Base-by-base conservation (phyloP, 345 rosid genomes). In the Syzygium aromaticum region DNA sequence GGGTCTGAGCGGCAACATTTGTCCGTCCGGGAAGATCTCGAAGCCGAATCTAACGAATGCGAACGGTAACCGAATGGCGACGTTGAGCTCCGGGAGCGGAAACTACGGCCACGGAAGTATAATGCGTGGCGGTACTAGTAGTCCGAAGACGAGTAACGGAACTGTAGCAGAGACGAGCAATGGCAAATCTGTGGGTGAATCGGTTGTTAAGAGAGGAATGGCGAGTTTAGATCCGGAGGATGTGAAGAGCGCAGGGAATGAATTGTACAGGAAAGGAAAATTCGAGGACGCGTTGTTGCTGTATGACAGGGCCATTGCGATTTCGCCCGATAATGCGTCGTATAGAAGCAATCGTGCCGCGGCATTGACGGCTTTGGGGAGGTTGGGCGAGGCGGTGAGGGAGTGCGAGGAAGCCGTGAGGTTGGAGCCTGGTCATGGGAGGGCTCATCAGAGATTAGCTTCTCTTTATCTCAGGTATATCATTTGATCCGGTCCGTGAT, bases 81-180 rank as follows among this genome's bases (percentile, higher is more conserved):
- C 93, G 54, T 90, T 97, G 84, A 95, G 97, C 30, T 92, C 93
- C 9, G 96, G 99, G 12, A 93, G 95, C 5, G 99, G 97, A 21
- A 93, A 96, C 86, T 97, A 97, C 87, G 99, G 99, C 13, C 99
- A 95, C 84, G 99, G 99, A 22, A 97, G 96, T 88, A 95, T 96
- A 67, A 91, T 97, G 85, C 93, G 97, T 2, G 90, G 96, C 49
- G 89, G 90, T 56, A 90, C 87, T 84, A 77, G 88, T 56, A 3
- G n/a, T 22, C 90, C 90, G 49, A 84, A 80, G n/a, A n/a, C 53
- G 21, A 23, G 88, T 49, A 53, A 86, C 13, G 63, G 77, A 43
- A 46, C 8, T 54, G 64, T n/a, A 8, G 77, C 46, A 22, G 84
- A 85, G 86, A 43, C 51, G 52, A 53, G 73, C 30, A 61, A 53